Evolutionary conservation across 192 early-diverging fungal genomes (phyloP).

Genomic region (Linnemannia elongata): DNA sequence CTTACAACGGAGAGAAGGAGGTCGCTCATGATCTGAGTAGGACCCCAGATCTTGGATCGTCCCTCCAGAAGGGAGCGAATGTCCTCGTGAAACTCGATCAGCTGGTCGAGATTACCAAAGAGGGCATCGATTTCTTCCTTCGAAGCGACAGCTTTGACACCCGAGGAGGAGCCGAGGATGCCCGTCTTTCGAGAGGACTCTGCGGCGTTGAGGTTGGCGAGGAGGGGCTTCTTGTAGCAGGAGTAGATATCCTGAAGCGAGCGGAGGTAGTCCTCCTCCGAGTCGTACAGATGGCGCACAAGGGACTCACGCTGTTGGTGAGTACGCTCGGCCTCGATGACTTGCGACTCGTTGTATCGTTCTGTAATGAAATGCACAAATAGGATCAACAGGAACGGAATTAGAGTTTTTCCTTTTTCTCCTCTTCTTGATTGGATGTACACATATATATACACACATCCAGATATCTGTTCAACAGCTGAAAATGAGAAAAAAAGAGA

Average conservation of each 20-base stretch:
- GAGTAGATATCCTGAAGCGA: constrained; percentile 42
- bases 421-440: no score
- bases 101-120: constrained; percentile 45
- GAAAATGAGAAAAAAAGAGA: background rate
- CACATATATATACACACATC: background rate
- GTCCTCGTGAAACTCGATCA: constrained; percentile 40
- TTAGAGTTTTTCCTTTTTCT: background rate
- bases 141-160: constrained; percentile 29
- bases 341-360: constrained; percentile 39
- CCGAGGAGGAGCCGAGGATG: constrained; percentile 15
- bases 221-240: constrained; percentile 38
- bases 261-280: constrained; percentile 50
- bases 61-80: constrained; percentile 38
- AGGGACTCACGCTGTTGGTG: constrained; percentile 50
- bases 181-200: constrained; percentile 26
- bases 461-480: background rate
- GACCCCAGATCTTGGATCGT: constrained; percentile 56
- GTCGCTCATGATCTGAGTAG: constrained; percentile 55
- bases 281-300: constrained; percentile 52
- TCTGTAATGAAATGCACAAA: constrained; percentile 4
- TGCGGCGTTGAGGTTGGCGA: constrained; percentile 21
- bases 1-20: constrained; percentile 35
- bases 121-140: constrained; percentile 44
- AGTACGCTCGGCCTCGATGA: constrained; percentile 44
- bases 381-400: background rate